Evolutionary conservation across 2,329 filamentous ascomycete species (phyloP).

Genomic region (Talaromyces albobiverticillius): DNA sequence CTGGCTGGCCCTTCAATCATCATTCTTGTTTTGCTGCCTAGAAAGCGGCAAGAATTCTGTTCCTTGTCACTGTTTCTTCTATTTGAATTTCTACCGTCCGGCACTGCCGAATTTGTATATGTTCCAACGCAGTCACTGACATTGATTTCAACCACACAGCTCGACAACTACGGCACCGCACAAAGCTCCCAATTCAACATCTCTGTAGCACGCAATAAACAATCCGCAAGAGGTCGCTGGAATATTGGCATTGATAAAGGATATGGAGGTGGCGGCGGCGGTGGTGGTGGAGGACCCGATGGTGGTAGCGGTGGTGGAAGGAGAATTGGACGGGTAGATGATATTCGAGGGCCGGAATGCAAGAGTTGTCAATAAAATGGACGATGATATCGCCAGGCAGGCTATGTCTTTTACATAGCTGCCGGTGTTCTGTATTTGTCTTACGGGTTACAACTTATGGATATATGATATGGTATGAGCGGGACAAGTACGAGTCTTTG

Average conservation of each 20-base stretch:
- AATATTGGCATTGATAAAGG: constrained; percentile 27
- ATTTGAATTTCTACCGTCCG: background rate
- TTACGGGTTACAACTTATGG: background rate
- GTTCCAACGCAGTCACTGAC: background rate
- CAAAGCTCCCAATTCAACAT: constrained; percentile 47
- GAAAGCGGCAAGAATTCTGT: too few species aligned
- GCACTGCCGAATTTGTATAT: too few species aligned
- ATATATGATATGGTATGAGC: too few species aligned
- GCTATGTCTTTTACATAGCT: background rate
- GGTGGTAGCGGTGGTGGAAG: constrained; percentile 32
- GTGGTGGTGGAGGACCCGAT: constrained; percentile 27
- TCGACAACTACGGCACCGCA: constrained; percentile 47
- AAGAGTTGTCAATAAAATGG: constrained; percentile 38
- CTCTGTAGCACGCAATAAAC: constrained; percentile 25
- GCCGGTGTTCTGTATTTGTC: background rate
- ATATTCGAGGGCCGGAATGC: constrained; percentile 49
- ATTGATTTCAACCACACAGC: constrained; percentile 23
- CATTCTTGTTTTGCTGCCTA: constrained; percentile 11
- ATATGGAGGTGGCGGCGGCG: constrained; percentile 27
- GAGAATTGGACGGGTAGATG: constrained; percentile 45
- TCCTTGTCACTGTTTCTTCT: too few species aligned
- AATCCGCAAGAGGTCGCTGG: constrained; percentile 24
- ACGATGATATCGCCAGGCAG: background rate
- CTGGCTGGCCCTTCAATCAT: background rate
- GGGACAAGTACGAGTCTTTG: too few species aligned